Evolutionary conservation across 148 eudicot species (phyloP).

Genomic region (Persicaria tinctoria): DNA sequence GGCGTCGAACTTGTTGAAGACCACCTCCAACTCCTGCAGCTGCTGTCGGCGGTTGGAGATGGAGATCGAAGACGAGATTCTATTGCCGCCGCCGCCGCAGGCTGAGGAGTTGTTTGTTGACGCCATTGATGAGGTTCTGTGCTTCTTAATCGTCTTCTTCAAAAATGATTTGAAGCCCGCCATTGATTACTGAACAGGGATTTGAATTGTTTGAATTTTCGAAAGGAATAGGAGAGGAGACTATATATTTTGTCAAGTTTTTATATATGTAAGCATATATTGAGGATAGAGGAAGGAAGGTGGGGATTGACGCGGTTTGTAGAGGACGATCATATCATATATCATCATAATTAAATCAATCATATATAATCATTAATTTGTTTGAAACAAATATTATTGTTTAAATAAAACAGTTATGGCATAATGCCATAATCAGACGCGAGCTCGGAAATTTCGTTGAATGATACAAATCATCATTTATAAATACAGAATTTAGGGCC

Average conservation of each 20-base stretch:
- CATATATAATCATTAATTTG: too few species aligned
- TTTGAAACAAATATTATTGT: too few species aligned
- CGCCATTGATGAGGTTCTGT: neutral
- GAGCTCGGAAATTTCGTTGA: neutral
- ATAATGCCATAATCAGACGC: neutral
- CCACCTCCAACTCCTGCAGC: constrained; percentile 22
- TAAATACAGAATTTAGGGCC: neutral
- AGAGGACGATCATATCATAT: neutral
- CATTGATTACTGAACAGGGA: neutral
- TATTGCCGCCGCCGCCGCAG: neutral
- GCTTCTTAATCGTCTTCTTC: constrained; percentile 1
- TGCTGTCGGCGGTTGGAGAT: neutral
- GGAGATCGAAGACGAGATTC: neutral
- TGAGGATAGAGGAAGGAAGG: neutral
- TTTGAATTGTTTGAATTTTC: neutral
- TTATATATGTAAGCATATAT: neutral
- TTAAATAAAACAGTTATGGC: neutral
- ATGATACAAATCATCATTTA: neutral
- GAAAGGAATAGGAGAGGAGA: neutral
- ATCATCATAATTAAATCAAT: too few species aligned
- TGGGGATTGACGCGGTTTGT: constrained; percentile 3
- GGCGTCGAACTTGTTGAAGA: constrained; percentile 31
- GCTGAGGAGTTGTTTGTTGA: neutral
- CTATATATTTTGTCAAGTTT: too few species aligned
- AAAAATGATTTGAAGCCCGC: constrained; percentile 2